phyloP scores from a whole-genome alignment of 306 rosid species.

The Vigna angularis region DNA sequence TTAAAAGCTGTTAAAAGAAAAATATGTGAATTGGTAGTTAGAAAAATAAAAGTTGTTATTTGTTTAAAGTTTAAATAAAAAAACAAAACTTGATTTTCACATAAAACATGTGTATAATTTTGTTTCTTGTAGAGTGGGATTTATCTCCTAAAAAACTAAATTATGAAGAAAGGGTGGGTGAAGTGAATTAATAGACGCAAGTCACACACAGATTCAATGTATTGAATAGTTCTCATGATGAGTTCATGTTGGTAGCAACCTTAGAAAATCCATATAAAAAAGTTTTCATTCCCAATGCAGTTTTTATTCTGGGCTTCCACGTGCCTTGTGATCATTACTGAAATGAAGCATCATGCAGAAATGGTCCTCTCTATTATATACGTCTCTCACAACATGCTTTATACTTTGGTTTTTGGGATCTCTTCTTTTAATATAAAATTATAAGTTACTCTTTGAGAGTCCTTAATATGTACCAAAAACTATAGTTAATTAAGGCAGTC shows the following conservation, averaged over 20 bases:
- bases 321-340: slow-evolving; percentile 59
- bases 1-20: no score
- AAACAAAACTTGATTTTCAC: no score
- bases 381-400: slow-evolving; percentile 6
- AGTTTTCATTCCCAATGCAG: slow-evolving; percentile 38
- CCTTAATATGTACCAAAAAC: slow-evolving; percentile 8
- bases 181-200: neutral
- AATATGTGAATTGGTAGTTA: no score
- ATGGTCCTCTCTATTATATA: slow-evolving; percentile 6
- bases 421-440: slow-evolving; percentile 36
- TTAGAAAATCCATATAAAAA: slow-evolving; percentile 34
- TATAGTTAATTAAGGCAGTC: slow-evolving; percentile 18
- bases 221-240: slow-evolving; percentile 48
- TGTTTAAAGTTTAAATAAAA: no score
- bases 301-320: slow-evolving; percentile 46
- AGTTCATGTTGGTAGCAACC: slow-evolving; percentile 47
- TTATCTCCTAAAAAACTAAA: neutral
- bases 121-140: no score
- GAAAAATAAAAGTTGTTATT: no score
- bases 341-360: slow-evolving; percentile 38
- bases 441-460: slow-evolving; percentile 17
- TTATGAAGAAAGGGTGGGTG: neutral
- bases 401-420: slow-evolving; percentile 27
- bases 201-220: neutral
- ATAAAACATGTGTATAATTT: no score